These are phyloP conservation scores for Beauveria pseudobassiana DNA, from an alignment of 2,329 filamentous ascomycete species.

Conservation along the genomic window DNA sequence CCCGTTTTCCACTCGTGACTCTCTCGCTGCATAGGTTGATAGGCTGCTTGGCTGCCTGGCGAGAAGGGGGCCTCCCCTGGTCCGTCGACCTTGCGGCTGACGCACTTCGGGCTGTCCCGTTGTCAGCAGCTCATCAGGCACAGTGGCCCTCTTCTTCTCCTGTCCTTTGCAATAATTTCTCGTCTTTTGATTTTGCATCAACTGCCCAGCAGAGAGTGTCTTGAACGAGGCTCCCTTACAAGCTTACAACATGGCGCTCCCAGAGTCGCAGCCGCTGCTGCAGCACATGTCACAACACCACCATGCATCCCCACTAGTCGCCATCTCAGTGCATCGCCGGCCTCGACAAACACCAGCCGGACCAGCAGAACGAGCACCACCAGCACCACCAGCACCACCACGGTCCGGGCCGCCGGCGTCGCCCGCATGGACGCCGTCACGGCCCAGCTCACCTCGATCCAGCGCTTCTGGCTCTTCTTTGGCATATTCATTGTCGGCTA, in stretches of 20 bases:
- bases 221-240: background rate
- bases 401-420: constrained; percentile 33
- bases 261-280: constrained; percentile 4
- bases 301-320: background rate
- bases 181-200: background rate
- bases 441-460: constrained; percentile 34
- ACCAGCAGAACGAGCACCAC: no score
- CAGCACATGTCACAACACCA: constrained; percentile 1
- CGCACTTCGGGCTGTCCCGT: constrained; percentile 2
- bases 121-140: constrained; percentile 1
- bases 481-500: constrained; percentile 54
- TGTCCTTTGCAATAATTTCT: background rate
- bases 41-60: background rate
- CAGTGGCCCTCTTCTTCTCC: background rate
- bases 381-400: background rate
- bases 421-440: constrained; percentile 44
- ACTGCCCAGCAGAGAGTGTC: background rate
- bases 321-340: background rate
- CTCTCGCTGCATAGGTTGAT: background rate
- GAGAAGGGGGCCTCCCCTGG: background rate
- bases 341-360: background rate
- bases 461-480: constrained; percentile 45
- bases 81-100: constrained; percentile 2
- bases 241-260: background rate
- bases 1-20: background rate